A percentile compares a stretch with the other conserved stretches of the same genome.
phyloP scores from a whole-genome alignment of 805 yeast species.

The Candida dendrica region DNA sequence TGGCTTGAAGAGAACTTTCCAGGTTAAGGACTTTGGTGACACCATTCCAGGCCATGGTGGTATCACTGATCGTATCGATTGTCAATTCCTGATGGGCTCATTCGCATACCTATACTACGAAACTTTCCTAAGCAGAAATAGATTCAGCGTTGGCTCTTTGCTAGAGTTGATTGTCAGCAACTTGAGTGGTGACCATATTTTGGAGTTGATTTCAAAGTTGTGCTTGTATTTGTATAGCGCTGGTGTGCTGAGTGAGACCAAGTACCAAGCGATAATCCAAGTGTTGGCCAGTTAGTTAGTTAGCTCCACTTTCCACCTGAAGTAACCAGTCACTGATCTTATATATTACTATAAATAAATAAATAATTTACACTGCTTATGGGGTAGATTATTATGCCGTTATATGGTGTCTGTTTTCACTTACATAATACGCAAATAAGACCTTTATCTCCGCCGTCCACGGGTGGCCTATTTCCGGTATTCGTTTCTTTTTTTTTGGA shows the following conservation, averaged over 20 bases:
- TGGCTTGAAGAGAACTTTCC: constrained; percentile 94
- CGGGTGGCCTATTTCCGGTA: too few species aligned
- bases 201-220: constrained; percentile 53
- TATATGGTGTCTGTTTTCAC: too few species aligned
- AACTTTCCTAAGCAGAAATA: constrained; percentile 74
- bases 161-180: constrained; percentile 71
- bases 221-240: constrained; percentile 27
- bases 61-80: constrained; percentile 93
- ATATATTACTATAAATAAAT: too few species aligned
- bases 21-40: constrained; percentile 95
- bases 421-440: too few species aligned
- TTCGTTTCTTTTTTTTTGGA: too few species aligned
- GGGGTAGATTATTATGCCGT: too few species aligned
- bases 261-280: constrained; percentile 22
- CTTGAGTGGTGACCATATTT: constrained; percentile 56
- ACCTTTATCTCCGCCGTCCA: too few species aligned
- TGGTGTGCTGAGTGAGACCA: constrained; percentile 31
- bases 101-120: constrained; percentile 89
- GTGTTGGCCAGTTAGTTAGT: background rate
- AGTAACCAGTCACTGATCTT: too few species aligned
- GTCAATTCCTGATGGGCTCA: constrained; percentile 97
- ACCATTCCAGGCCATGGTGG: constrained; percentile 99
- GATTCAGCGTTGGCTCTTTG: constrained; percentile 65
- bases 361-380: too few species aligned
- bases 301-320: too few species aligned